phyloP scores from a whole-genome alignment of 352 stramenopile genomes.

The Bremia lactucae region DNA sequence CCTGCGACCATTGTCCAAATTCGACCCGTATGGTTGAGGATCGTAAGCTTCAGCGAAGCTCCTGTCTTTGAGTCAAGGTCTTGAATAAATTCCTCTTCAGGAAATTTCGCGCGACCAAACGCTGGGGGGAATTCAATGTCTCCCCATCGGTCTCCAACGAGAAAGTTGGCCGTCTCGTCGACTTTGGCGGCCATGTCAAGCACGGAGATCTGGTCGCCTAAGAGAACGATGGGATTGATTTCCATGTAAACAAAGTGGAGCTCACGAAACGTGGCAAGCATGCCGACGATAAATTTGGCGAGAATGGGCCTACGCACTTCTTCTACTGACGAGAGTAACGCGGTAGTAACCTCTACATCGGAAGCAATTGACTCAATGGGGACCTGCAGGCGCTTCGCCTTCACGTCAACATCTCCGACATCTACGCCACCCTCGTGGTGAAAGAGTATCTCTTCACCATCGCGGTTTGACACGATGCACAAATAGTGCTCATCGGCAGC shows the following conservation, averaged over 20 bases:
- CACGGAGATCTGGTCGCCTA: slow-evolving; percentile 86
- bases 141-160: slow-evolving; percentile 89
- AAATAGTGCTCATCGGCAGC: slow-evolving; percentile 94
- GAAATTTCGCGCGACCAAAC: slow-evolving; percentile 92
- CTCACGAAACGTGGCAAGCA: slow-evolving; percentile 89
- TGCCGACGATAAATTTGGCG: slow-evolving; percentile 83
- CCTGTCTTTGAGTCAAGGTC: slow-evolving; percentile 93
- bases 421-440: slow-evolving; percentile 93
- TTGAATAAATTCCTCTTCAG: slow-evolving; percentile 92
- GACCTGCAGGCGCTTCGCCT: slow-evolving; percentile 86
- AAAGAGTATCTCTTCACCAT: slow-evolving; percentile 94
- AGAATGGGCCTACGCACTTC: slow-evolving; percentile 66
- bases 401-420: slow-evolving; percentile 91
- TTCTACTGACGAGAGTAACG: slow-evolving; percentile 79
- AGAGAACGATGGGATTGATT: slow-evolving; percentile 95
- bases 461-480: slow-evolving; percentile 91
- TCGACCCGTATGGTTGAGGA: slow-evolving; percentile 91
- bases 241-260: slow-evolving; percentile 98
- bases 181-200: slow-evolving; percentile 95
- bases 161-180: slow-evolving; percentile 92
- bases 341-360: slow-evolving; percentile 52
- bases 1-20: slow-evolving; percentile 97
- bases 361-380: slow-evolving; percentile 61
- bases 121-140: slow-evolving; percentile 91
- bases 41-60: slow-evolving; percentile 93